Percentiles rank a stretch among this genome's conserved stretches.
Conservation (phyloP, 2,329 filamentous ascomycete species). For the Blastomyces emzantsi region DNA sequence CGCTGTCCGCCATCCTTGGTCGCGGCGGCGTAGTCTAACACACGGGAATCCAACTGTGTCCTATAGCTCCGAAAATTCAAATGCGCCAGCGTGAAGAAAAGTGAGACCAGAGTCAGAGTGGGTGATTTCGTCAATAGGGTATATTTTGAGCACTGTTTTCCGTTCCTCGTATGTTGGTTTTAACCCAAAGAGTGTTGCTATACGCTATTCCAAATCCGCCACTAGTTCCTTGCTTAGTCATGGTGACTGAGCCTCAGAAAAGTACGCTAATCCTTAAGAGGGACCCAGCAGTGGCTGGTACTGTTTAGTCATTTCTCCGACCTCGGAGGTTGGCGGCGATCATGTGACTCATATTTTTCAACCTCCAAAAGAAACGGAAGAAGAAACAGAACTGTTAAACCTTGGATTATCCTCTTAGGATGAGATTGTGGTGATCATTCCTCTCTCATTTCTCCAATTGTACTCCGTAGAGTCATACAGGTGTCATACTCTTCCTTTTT, state of each 20-base stretch:
- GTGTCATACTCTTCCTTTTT: background rate
- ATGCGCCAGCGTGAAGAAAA: background rate
- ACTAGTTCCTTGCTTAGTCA: background rate
- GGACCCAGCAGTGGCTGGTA: background rate
- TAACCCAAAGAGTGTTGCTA: background rate
- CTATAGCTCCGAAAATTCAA: background rate
- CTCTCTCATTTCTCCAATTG: background rate
- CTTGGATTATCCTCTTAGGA: background rate
- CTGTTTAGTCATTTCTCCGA: constrained; percentile 6
- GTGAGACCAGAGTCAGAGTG: background rate
- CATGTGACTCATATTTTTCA: constrained; percentile 13
- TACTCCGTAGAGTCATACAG: background rate
- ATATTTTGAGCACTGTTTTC: background rate
- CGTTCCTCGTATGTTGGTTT: background rate
- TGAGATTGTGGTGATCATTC: background rate
- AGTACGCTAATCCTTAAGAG: constrained; percentile 15
- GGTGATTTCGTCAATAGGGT: background rate
- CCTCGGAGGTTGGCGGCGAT: constrained; percentile 3
- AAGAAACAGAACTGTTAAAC: too few relatives aligned
- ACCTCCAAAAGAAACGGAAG: constrained; percentile 1
- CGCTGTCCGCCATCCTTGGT: constrained; percentile 50
- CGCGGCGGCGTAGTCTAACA: background rate
- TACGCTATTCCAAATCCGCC: background rate
- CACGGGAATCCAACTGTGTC: background rate
- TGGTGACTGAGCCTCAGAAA: background rate